phyloP scores from a whole-genome alignment of 2,329 filamentous ascomycete genomes.

The Amauroascus niger region DNA sequence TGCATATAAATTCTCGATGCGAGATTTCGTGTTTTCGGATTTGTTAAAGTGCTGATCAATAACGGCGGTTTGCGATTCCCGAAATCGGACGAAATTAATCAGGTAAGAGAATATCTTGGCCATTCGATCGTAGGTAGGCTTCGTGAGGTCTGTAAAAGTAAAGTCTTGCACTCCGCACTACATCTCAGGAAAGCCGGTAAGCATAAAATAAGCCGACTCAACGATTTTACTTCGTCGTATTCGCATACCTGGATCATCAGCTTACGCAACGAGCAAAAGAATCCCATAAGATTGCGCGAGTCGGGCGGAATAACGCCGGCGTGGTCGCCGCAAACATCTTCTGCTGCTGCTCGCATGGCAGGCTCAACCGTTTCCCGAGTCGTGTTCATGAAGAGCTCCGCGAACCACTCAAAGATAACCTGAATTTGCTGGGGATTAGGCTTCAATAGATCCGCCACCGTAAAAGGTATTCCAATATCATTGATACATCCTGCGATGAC shows the following conservation, averaged over 20 bases:
- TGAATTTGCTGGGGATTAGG: conserved; percentile 91
- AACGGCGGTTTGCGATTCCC: conserved; percentile 77
- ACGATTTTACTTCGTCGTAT: background rate
- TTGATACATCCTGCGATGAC: conserved; percentile 97
- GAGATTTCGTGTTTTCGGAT: conserved; percentile 70
- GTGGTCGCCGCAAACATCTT: conserved; percentile 69
- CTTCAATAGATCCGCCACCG: conserved; percentile 76
- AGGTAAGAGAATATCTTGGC: conserved; percentile 95
- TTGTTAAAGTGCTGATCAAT: conserved; percentile 94
- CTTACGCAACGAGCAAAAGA: conserved; percentile 73
- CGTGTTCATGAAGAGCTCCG: conserved; percentile 84
- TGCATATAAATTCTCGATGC: conserved; percentile 74
- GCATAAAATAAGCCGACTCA: background rate
- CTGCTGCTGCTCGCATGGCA: conserved; percentile 83
- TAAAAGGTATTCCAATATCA: conserved; percentile 88
- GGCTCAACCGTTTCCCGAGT: conserved; percentile 90
- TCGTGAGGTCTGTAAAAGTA: conserved; percentile 82
- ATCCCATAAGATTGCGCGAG: conserved; percentile 89
- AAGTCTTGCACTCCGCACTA: conserved; percentile 89
- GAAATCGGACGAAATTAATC: conserved; percentile 97
- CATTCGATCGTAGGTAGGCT: conserved; percentile 78
- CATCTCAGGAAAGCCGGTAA: conserved; percentile 1
- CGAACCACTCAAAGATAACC: conserved; percentile 97
- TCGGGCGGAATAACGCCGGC: conserved; percentile 76
- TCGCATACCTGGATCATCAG: conserved; percentile 56